Evolutionary conservation across 108 stramenopile genomes (phyloP).

Genomic region (Cyclostephanos tholiformis): DNA sequence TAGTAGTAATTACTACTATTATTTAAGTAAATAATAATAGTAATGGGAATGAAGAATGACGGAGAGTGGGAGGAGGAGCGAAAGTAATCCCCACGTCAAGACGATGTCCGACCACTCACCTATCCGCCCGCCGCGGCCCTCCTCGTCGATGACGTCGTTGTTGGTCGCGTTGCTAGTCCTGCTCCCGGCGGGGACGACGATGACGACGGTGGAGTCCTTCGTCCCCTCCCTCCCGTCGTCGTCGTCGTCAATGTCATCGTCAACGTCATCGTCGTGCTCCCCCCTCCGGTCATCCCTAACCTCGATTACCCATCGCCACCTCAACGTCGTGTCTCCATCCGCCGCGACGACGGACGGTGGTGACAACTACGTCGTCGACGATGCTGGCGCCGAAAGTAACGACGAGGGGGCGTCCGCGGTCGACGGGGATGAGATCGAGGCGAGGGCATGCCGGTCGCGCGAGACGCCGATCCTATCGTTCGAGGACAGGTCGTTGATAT

Average conservation of each 20-base stretch:
- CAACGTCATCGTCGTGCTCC: neutral
- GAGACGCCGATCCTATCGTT: slow-evolving; percentile 36
- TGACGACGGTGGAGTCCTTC: neutral
- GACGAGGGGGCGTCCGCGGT: too few species aligned
- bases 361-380: neutral
- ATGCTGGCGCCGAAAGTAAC: neutral
- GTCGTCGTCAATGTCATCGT: neutral
- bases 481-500: slow-evolving; percentile 36
- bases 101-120: too few species aligned
- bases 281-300: neutral
- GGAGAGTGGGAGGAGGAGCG: too few species aligned
- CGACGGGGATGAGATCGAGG: too few species aligned
- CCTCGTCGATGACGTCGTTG: neutral
- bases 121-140: too few species aligned
- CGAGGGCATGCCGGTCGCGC: slow-evolving; percentile 21
- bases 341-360: neutral
- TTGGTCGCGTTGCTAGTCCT: neutral
- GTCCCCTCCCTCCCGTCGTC: neutral
- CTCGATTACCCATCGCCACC: neutral
- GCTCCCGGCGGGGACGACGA: neutral
- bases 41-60: too few species aligned
- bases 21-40: too few species aligned
- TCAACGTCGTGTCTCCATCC: neutral
- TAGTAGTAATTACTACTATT: too few species aligned
- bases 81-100: too few species aligned